A percentile compares a stretch with the other conserved stretches of the same genome.
Conservation (phyloP, 2,329 filamentous ascomycete genomes). For the Aspergillus brunneoviolaceus region DNA sequence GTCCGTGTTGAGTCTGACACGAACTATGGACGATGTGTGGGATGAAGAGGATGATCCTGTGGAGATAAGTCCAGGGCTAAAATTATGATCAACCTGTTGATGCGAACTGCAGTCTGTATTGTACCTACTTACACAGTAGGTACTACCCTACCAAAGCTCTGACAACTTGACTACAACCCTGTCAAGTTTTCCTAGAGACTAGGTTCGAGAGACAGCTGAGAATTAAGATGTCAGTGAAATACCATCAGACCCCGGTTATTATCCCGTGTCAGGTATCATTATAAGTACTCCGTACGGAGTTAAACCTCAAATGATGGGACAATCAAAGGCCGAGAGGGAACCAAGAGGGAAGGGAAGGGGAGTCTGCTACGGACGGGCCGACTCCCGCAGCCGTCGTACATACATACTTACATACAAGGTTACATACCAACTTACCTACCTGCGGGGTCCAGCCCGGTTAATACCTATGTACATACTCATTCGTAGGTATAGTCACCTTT, state of each 20-base stretch:
- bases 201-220: not conserved
- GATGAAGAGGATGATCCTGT: not conserved
- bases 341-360: not conserved
- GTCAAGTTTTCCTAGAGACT: not conserved
- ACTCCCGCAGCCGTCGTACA: slow-evolving; percentile 27
- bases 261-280: too few species aligned
- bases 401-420: slow-evolving; percentile 9
- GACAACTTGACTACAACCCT: not conserved
- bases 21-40: not conserved
- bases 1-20: slow-evolving; percentile 16
- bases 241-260: too few species aligned
- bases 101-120: not conserved
- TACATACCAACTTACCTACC: not conserved
- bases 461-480: too few species aligned
- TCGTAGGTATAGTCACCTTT: too few species aligned
- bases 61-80: not conserved
- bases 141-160: not conserved
- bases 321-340: not conserved
- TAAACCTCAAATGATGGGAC: too few species aligned
- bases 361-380: slow-evolving; percentile 27
- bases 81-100: slow-evolving; percentile 8
- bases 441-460: too few species aligned
- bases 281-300: too few species aligned
- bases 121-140: too few species aligned
- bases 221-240: not conserved